Conservation (phyloP, 768 basidiomycete species). For the Strobilomyces dryophilus region DNA sequence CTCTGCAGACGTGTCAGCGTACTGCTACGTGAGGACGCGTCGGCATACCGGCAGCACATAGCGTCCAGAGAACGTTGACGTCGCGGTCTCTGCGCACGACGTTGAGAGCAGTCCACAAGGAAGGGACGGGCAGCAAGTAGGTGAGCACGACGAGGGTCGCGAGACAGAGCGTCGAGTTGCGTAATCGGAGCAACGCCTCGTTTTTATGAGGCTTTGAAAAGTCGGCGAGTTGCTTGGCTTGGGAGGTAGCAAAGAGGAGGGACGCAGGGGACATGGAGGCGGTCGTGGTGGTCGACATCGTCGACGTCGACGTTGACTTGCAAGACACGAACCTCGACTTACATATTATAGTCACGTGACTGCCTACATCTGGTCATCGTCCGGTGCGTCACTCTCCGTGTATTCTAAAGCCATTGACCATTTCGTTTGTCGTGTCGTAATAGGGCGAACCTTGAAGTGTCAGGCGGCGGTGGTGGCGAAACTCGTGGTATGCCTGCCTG, state of each 20-base stretch:
- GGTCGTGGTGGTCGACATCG: slow-evolving; percentile 11
- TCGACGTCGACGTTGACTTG: neutral
- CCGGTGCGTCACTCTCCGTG: neutral
- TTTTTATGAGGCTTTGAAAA: slow-evolving; percentile 33
- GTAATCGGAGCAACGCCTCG: slow-evolving; percentile 37
- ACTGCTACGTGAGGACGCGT: neutral
- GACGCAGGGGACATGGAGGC: slow-evolving; percentile 21
- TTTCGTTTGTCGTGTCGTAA: neutral
- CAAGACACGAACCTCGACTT: too few species aligned
- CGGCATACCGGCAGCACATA: slow-evolving; percentile 31
- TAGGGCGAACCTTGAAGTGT: neutral
- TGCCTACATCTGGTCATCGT: too few species aligned
- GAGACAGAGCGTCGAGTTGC: slow-evolving; percentile 35
- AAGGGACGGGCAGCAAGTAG: slow-evolving; percentile 36
- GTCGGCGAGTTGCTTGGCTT: slow-evolving; percentile 17
- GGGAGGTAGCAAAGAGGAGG: slow-evolving; percentile 21
- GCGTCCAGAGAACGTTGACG: slow-evolving; percentile 13
- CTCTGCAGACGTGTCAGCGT: slow-evolving; percentile 22
- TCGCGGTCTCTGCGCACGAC: slow-evolving; percentile 23
- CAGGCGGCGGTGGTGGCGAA: too few species aligned
- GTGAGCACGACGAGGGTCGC: slow-evolving; percentile 32
- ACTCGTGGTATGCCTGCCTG: too few species aligned
- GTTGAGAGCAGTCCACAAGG: slow-evolving; percentile 32
- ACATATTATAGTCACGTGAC: too few species aligned
- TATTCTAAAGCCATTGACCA: neutral